Evolutionary conservation across 1,284 basidiomycete species (phyloP).

Genomic region (Gymnopus androsaceus): DNA sequence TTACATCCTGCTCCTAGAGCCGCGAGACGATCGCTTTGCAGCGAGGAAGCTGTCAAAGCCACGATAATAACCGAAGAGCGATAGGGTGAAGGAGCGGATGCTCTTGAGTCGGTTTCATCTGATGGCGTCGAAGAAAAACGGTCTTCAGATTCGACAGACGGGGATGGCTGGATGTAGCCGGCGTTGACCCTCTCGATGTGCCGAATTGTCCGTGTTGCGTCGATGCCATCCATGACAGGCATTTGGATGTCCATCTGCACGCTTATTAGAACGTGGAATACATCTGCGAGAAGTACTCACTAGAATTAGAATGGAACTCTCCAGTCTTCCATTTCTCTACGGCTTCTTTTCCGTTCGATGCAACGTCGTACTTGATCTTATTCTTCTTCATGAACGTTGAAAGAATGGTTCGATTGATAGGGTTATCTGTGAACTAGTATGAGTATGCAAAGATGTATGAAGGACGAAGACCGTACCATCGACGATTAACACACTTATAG

Average conservation of each 20-base stretch:
- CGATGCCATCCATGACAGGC: slow-evolving; percentile 98
- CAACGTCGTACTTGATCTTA: slow-evolving; percentile 94
- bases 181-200: slow-evolving; percentile 80
- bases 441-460: slow-evolving; percentile 1
- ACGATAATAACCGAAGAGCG: slow-evolving; percentile 98
- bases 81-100: slow-evolving; percentile 59
- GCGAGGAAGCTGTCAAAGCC: slow-evolving; percentile 92
- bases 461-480: slow-evolving; percentile 65
- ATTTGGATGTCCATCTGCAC: slow-evolving; percentile 98
- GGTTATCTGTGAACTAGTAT: slow-evolving; percentile 73
- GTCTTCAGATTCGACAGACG: slow-evolving; percentile 60
- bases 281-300: slow-evolving; percentile 45
- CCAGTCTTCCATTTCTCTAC: slow-evolving; percentile 96
- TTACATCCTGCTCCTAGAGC: slow-evolving; percentile 98
- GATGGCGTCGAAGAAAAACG: slow-evolving; percentile 49
- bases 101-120: slow-evolving; percentile 43
- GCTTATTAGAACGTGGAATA: background rate
- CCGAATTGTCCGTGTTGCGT: slow-evolving; percentile 95
- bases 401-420: slow-evolving; percentile 97
- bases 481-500: slow-evolving; percentile 94
- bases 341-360: slow-evolving; percentile 94
- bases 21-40: slow-evolving; percentile 91
- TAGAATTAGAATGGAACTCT: slow-evolving; percentile 92
- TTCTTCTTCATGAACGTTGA: slow-evolving; percentile 96
- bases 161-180: slow-evolving; percentile 72